Base-by-base conservation (phyloP, 441 rosid genomes). In the Mallotus japonicus region DNA sequence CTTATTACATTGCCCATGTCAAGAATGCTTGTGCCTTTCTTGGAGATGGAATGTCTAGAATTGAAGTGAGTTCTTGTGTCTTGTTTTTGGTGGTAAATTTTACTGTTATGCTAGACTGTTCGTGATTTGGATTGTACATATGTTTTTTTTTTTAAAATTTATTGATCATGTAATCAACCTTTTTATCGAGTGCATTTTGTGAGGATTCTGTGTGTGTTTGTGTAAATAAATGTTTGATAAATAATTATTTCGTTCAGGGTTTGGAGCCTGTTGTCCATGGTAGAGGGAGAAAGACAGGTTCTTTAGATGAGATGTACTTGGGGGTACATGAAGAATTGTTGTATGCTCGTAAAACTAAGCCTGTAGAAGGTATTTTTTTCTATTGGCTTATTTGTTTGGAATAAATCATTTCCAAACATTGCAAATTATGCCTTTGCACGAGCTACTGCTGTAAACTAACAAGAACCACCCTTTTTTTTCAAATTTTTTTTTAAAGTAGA, bases 21-120 rank as follows among this genome's bases (percentile, higher is more conserved):
- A 93, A 89, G 83, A 83, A 85, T 71, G 95, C 97, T 34, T 94
- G 98, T 78, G 98, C 98, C 62, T 94, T 94, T 81, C 87, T 94
- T 22, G 98, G 96, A 63, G 97, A 89, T 81, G 98, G 97, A 72
- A 94, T 94, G 98, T 90, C 98, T 62, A 89, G 75, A 83, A 88
- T 94, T 74, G 97, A 94, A 83, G 98, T 90, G 70, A 86, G 84
- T 59, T 3, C 12, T 54, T 34, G 10, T 32, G 50, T 16, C 0
- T 32, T 37, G 4, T 17, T 57, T 44, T 42, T 6, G 9, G 49
- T 6, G 9, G 49, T 7, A 10, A 44, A 44, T 4, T 58, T 11
- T 46, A 8, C 16, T 10, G 16, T 53, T 34, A 67, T 17, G 6
- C 37, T 37, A 16, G n/a, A 68, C 37, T n/a, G 53, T 55, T n/a